Evolutionary conservation across 768 basidiomycete species (phyloP).

Genomic region (Russula compacta): DNA sequence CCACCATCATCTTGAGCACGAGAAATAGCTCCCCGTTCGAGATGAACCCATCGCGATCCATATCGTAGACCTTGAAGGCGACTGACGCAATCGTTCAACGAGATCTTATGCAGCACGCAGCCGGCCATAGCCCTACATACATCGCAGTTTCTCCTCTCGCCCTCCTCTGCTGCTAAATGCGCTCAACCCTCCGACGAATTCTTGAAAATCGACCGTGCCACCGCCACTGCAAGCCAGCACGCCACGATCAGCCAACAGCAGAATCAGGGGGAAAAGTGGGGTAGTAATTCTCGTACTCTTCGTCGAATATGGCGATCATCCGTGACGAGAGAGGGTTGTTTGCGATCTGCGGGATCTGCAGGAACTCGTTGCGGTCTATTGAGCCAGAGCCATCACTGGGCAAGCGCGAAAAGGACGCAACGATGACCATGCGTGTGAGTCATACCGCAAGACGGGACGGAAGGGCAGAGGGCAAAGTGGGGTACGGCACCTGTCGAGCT

Average conservation of each 20-base stretch:
- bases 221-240: slow-evolving; percentile 61
- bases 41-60: slow-evolving; percentile 95
- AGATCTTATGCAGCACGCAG: neutral
- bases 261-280: neutral
- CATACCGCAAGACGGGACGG: neutral
- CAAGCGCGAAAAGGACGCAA: neutral
- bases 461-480: neutral
- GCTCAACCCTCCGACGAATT: slow-evolving; percentile 95
- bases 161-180: slow-evolving; percentile 97
- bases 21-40: slow-evolving; percentile 98
- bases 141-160: slow-evolving; percentile 91
- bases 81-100: slow-evolving; percentile 39
- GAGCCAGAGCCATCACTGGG: slow-evolving; percentile 90
- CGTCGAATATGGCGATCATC: slow-evolving; percentile 99
- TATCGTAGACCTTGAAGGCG: slow-evolving; percentile 99
- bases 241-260: neutral
- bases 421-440: neutral
- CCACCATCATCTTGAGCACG: slow-evolving; percentile 99
- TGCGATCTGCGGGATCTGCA: slow-evolving; percentile 98
- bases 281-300: slow-evolving; percentile 53
- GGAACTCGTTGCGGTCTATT: slow-evolving; percentile 96
- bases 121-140: slow-evolving; percentile 39
- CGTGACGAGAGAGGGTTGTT: slow-evolving; percentile 93
- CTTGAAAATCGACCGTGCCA: slow-evolving; percentile 98
- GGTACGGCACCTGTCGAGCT: slow-evolving; percentile 74